Conservation (phyloP, 257 asterid species). For the Thymus mandschuricus region DNA sequence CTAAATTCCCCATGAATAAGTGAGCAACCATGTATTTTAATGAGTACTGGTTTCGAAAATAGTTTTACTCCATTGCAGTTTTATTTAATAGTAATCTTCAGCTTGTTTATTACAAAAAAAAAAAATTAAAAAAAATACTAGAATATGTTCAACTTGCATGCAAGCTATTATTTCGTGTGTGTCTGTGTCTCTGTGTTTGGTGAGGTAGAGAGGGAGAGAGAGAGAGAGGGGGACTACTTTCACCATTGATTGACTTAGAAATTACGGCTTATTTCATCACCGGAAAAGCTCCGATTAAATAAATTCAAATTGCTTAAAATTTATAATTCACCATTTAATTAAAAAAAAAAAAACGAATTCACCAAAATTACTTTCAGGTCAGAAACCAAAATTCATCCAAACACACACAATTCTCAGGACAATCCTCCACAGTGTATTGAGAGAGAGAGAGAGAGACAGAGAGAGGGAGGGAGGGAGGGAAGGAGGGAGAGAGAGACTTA, state of each 20-base stretch:
- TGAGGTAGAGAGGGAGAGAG: not conserved
- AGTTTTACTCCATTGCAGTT: not conserved
- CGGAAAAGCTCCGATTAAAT: not conserved
- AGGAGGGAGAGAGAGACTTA: constrained; percentile 37
- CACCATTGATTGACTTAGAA: constrained; percentile 13
- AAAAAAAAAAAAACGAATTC: not conserved
- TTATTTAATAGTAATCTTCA: not conserved
- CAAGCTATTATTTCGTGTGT: not conserved
- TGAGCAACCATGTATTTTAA: too few relatives aligned
- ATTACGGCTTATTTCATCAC: not conserved
- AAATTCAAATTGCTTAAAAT: too few relatives aligned
- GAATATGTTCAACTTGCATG: constrained; percentile 14
- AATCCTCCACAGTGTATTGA: too few relatives aligned
- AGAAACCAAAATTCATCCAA: not conserved
- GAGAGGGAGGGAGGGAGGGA: too few relatives aligned
- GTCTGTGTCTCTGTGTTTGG: too few relatives aligned
- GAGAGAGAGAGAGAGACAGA: not conserved
- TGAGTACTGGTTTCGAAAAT: too few relatives aligned
- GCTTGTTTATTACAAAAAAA: too few relatives aligned
- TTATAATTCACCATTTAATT: too few relatives aligned
- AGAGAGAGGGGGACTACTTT: not conserved
- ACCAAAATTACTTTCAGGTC: not conserved
- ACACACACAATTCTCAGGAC: too few relatives aligned
- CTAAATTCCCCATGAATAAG: too few relatives aligned
- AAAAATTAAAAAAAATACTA: too few relatives aligned